phyloP scores from a whole-genome alignment of 768 basidiomycete genomes.

The Dacryopinax primogenitus region DNA sequence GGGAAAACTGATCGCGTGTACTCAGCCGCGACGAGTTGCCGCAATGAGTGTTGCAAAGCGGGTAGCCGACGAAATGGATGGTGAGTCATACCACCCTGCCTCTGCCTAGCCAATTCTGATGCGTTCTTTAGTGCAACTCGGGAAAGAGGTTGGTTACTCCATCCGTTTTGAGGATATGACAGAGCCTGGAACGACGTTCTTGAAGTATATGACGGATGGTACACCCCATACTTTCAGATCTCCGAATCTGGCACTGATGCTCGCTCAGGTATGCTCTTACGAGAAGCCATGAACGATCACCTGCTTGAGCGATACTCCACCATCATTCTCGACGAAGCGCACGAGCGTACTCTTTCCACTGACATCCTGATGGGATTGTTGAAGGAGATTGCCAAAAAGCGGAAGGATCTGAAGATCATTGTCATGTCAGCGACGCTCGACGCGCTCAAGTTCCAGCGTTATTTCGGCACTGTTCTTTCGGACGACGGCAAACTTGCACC shows the following conservation, averaged over 20 bases:
- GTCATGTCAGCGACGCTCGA: conserved; percentile 98
- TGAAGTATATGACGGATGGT: conserved; percentile 99
- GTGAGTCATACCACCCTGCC: conserved; percentile 47
- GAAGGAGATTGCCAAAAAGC: conserved; percentile 66
- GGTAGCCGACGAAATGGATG: conserved; percentile 98
- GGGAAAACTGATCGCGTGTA: conserved; percentile 88
- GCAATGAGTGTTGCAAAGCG: conserved; percentile 98
- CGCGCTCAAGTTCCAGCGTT: conserved; percentile 91
- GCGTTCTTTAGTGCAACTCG: conserved; percentile 56
- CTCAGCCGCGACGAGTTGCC: conserved; percentile 89
- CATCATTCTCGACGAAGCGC: conserved; percentile 96
- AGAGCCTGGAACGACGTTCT: conserved; percentile 74
- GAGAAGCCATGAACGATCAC: conserved; percentile 96
- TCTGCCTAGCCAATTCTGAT: conserved; percentile 6
- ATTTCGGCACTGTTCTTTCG: conserved; percentile 42
- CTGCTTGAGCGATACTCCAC: conserved; percentile 82
- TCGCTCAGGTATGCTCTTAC: conserved; percentile 38
- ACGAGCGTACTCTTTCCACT: conserved; percentile 93
- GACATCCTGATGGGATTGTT: conserved; percentile 97
- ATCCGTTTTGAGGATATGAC: conserved; percentile 99
- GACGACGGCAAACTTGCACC: conserved; percentile 42
- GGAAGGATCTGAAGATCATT: conserved; percentile 87
- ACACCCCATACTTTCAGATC: conserved; percentile 38
- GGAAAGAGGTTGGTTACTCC: conserved; percentile 91
- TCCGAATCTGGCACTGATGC: background rate